These are phyloP conservation scores for Verticillium alfalfae DNA, from an alignment of 2,329 filamentous ascomycete genomes.

Conservation along the genomic window DNA sequence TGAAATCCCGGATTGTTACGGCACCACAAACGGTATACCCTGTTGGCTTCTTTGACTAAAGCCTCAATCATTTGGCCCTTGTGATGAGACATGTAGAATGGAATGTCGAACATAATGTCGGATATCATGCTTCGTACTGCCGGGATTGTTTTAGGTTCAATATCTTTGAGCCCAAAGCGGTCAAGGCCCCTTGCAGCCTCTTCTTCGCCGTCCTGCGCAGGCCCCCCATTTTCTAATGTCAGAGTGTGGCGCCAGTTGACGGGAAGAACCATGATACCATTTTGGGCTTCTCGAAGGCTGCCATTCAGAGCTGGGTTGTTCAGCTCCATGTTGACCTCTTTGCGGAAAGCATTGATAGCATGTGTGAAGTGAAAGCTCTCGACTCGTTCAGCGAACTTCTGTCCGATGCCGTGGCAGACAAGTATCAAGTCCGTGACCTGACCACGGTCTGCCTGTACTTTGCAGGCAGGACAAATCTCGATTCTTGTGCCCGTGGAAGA, in stretches of 20 bases:
- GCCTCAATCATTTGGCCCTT: slow-evolving; percentile 92
- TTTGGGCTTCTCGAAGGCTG: slow-evolving; percentile 70
- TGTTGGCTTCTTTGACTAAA: slow-evolving; percentile 83
- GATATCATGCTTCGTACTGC: slow-evolving; percentile 91
- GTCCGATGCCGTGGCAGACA: slow-evolving; percentile 91
- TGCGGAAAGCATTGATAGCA: slow-evolving; percentile 83
- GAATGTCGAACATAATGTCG: slow-evolving; percentile 97
- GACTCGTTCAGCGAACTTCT: slow-evolving; percentile 90
- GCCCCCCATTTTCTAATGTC: slow-evolving; percentile 76
- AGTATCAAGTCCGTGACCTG: slow-evolving; percentile 83
- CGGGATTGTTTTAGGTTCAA: slow-evolving; percentile 85
- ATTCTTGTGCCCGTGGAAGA: slow-evolving; percentile 8
- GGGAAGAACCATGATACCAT: slow-evolving; percentile 89
- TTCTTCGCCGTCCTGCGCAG: slow-evolving; percentile 45
- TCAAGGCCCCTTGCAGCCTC: slow-evolving; percentile 48
- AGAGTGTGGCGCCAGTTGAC: slow-evolving; percentile 90
- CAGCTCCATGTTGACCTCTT: slow-evolving; percentile 81
- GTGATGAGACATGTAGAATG: slow-evolving; percentile 95
- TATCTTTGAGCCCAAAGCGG: slow-evolving; percentile 70
- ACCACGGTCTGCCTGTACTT: slow-evolving; percentile 56
- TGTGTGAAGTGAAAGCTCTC: slow-evolving; percentile 98
- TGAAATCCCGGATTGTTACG: slow-evolving; percentile 85
- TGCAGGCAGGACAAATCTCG: slow-evolving; percentile 50
- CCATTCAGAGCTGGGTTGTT: slow-evolving; percentile 67
- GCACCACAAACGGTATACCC: slow-evolving; percentile 94